These are phyloP conservation scores for Cryphonectria parasitica DNA, from an alignment of 2,329 filamentous ascomycete genomes.

Conservation along the genomic window DNA sequence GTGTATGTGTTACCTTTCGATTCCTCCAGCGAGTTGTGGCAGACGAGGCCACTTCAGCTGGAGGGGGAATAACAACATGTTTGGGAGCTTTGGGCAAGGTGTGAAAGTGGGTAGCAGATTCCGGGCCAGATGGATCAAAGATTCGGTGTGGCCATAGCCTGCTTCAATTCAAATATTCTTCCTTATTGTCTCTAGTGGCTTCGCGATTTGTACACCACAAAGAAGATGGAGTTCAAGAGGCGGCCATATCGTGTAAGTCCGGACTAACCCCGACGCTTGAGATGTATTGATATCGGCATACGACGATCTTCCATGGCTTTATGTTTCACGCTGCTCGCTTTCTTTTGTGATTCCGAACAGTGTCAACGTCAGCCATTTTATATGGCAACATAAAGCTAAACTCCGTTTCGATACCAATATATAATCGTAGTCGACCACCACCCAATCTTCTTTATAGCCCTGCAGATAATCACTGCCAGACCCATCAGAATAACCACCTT, in stretches of 20 bases:
- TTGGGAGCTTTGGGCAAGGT: too few relatives aligned
- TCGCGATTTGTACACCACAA: not conserved
- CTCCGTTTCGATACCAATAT: not conserved
- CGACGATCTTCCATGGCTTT: too few relatives aligned
- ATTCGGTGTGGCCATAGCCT: too few relatives aligned
- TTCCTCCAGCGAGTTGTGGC: too few relatives aligned
- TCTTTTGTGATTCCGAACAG: not conserved
- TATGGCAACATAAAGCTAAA: not conserved
- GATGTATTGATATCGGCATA: not conserved
- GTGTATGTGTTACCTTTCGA: too few relatives aligned
- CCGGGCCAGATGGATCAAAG: too few relatives aligned
- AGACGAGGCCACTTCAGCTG: too few relatives aligned
- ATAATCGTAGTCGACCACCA: not conserved
- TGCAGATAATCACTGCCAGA: not conserved
- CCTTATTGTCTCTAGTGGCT: not conserved
- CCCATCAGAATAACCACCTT: not conserved
- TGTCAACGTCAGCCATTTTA: not conserved
- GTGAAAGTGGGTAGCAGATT: too few relatives aligned
- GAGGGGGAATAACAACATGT: too few relatives aligned
- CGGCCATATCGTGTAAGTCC: conserved; percentile 1
- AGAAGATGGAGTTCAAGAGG: not conserved
- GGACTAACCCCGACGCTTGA: not conserved
- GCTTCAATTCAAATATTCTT: too few relatives aligned
- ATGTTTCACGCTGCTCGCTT: not conserved
- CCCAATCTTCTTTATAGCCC: not conserved